These are phyloP conservation scores for Saksenaea oblongispora DNA, from an alignment of 371 early-diverging fungal species.

Conservation along the genomic window DNA sequence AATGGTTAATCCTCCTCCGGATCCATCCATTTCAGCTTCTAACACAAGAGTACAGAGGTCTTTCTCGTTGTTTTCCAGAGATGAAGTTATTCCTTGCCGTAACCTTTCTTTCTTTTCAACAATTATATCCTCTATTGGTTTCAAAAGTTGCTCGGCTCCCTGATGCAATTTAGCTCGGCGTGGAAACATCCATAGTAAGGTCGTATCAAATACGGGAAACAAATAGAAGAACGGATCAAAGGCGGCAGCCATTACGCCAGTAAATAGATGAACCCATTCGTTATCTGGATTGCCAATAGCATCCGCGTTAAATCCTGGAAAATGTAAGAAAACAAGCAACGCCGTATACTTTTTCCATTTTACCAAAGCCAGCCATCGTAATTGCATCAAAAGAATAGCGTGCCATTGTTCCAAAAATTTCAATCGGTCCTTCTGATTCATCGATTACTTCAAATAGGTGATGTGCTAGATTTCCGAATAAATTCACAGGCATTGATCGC, in stretches of 20 bases:
- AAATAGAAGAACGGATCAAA: constrained; percentile 39
- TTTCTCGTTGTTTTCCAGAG: constrained; percentile 4
- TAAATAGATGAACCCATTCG: constrained; percentile 18
- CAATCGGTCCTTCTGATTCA: background rate
- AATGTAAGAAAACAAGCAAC: background rate
- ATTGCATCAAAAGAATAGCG: no score
- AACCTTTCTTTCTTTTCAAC: constrained; percentile 31
- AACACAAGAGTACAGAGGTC: constrained; percentile 29
- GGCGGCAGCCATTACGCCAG: constrained; percentile 3
- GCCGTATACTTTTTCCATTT: background rate
- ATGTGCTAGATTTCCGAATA: constrained; percentile 22
- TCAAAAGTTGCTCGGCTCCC: constrained; percentile 18
- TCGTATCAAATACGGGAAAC: constrained; percentile 47
- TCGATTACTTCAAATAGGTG: constrained; percentile 23
- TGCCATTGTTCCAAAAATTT: no score
- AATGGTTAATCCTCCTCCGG: background rate
- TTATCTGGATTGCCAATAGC: constrained; percentile 16
- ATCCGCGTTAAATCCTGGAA: constrained; percentile 12
- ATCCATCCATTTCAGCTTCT: constrained; percentile 11
- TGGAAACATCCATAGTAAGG: constrained; percentile 22
- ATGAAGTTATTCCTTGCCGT: background rate
- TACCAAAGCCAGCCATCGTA: background rate
- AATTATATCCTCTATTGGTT: constrained; percentile 37
- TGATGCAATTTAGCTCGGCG: constrained; percentile 30
- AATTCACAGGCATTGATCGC: constrained; percentile 27